Base-by-base conservation (phyloP, 768 basidiomycete species). In the Tulasnella sp. region DNA sequence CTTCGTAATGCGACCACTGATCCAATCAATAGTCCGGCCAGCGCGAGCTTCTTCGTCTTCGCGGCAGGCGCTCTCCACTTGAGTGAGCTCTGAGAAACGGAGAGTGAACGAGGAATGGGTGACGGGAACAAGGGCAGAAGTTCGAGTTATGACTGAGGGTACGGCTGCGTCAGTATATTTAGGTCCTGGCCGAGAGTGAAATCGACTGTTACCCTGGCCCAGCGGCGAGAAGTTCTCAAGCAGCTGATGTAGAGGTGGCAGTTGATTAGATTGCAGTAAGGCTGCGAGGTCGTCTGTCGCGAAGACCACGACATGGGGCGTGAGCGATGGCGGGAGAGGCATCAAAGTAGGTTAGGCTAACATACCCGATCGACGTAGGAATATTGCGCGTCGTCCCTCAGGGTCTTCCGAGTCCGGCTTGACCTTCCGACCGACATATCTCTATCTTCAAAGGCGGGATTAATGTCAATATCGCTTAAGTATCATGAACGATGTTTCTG, bases 201-300 rank as follows among this genome's bases (percentile, higher is more conserved):
- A 17, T 37, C 47, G 65, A 70, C n/a, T 78, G 79, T 65, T 79
- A 90, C 92, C 90, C 84, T 92, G 88, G 0, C 90, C 88, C 67
- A 94, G 81, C 12, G 92, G 92, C 2, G 91, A 90, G 77, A 94
- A 94, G 2, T 90, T 91, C 78, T 94, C 92, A 35, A 94, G 83
- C 72, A 94, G 86, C 75, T 89, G 83, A 39, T 87, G 86, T 16
- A 94, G 81, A 17, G 89, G 83, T 1, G 92, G 92, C 19, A 94
- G 80, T 0, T 86, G 85, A 9, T 87, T 84, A 1, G 82, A 77
- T 35, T 81, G 79, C 62, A 94, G 80, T 40, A 92, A 83, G 39
- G 86, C 83, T 65, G 81, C 79, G 37, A 94, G 85, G 80, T 94
- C 92, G 47, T 85, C 83, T 0, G 91, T 92, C 0, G 88, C 83